Evolutionary conservation across 2,329 filamentous ascomycete species (phyloP), one percentile per base, ranked within the genome.

Genomic region (Drechslerella coelobrocha): DNA sequence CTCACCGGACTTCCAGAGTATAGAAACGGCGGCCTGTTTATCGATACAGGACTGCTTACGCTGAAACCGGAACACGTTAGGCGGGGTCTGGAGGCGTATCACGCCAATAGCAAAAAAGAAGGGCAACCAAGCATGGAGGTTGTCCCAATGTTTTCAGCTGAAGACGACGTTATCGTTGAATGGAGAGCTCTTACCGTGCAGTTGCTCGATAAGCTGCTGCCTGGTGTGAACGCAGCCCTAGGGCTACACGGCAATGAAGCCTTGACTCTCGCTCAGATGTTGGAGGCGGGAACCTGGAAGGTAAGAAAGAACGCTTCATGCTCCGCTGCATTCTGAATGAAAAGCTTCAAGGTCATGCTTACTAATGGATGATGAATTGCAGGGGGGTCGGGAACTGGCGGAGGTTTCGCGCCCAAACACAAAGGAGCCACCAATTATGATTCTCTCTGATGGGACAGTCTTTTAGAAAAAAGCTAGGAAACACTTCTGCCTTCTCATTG

Each of bases 231-330:
- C 78, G 79, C 82, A 41, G 80, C 85, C 51, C 79, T 97, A 51
- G 86, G 85, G 61, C 80, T 97, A 41, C 83, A 82, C 6, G 91
- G 89, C 2, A 81, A 85, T 37, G 86, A 93, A 74, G 83, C 83
- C 75, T 80, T 99, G 78, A 90, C 83, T 41, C 80, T 97, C 74
- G 87, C 92, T 4, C 94, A 99, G 79, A 86, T 99, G 81, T 83
- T 99, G 17, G 94, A 97, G 79, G 94, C 93, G 12, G 94, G 94
- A 55, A 96, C 91, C 77, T 99, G 94, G 93, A 97, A 97, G 89
- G 92, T 94, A 79, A 81, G 85, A 75, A 19, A 12, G 27, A 39
- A 14, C 23, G 3, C 14, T 45, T 14, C 39, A 12, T 19, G 19
- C 53, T 57, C 51, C 60, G 9, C 19, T 31, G 7, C 5, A 8